Evolutionary conservation across 352 stramenopile genomes (phyloP).

Genomic region (Pythium coloratum): DNA sequence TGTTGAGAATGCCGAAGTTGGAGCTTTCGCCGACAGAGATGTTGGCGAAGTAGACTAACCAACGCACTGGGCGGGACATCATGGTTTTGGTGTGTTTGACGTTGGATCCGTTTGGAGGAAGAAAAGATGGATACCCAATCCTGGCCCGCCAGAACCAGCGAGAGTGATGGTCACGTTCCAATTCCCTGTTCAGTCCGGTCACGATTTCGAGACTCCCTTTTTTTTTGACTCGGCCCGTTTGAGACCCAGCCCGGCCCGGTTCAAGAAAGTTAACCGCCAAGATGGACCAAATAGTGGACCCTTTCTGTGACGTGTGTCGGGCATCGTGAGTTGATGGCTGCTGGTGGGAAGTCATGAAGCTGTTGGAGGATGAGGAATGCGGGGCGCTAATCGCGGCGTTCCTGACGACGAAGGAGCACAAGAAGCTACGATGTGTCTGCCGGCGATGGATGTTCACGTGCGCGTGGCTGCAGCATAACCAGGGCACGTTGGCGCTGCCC

Average conservation of each 20-base stretch:
- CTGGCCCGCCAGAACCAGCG: background rate
- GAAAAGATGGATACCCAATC: conserved; percentile 14
- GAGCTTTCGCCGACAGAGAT: background rate
- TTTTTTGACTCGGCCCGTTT: background rate
- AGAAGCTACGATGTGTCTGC: conserved; percentile 46
- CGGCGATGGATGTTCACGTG: conserved; percentile 61
- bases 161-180: conserved; percentile 24
- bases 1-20: background rate
- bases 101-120: conserved; percentile 6
- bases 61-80: background rate
- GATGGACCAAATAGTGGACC: conserved; percentile 7
- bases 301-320: conserved; percentile 10
- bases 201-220: too few species aligned
- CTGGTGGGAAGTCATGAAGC: background rate
- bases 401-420: conserved; percentile 42
- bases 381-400: conserved; percentile 29
- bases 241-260: background rate
- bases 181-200: background rate
- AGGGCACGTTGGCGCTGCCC: conserved; percentile 28
- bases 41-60: conserved; percentile 1
- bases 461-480: conserved; percentile 40
- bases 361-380: conserved; percentile 14
- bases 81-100: background rate
- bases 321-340: background rate
- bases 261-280: conserved; percentile 3